phyloP scores from a whole-genome alignment of 2,329 filamentous ascomycete species.

The Ampelomyces quisqualis region DNA sequence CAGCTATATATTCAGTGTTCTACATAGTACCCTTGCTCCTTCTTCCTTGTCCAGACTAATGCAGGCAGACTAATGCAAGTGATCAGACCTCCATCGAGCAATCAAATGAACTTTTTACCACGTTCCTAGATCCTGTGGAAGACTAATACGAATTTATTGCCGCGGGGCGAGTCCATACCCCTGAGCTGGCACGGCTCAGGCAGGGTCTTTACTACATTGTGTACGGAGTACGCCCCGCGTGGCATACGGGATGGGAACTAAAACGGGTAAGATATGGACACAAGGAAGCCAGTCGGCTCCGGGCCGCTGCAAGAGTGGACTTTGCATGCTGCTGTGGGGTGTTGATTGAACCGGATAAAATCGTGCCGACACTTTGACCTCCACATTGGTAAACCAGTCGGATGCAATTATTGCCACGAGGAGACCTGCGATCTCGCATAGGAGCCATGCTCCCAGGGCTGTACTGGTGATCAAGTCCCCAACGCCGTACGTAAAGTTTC shows the following conservation, averaged over 20 bases:
- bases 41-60: neutral
- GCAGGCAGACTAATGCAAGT: conserved; percentile 1
- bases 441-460: no score
- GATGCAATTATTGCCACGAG: no score
- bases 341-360: conserved; percentile 4
- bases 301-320: neutral
- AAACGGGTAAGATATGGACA: neutral
- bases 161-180: neutral
- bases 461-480: no score
- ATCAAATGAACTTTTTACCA: neutral
- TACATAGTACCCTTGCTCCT: neutral
- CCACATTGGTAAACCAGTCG: neutral
- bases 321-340: conserved; percentile 2
- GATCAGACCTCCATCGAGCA: neutral
- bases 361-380: neutral
- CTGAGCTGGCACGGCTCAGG: neutral
- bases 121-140: neutral
- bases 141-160: neutral
- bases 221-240: neutral
- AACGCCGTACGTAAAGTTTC: no score
- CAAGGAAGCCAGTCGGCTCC: conserved; percentile 1
- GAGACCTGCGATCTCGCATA: no score
- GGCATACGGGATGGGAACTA: neutral
- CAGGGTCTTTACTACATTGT: conserved; percentile 1
- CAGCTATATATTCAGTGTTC: neutral